Conservation (phyloP, 1,284 basidiomycete species). For the Xerocomus cyaneibrunnescens region DNA sequence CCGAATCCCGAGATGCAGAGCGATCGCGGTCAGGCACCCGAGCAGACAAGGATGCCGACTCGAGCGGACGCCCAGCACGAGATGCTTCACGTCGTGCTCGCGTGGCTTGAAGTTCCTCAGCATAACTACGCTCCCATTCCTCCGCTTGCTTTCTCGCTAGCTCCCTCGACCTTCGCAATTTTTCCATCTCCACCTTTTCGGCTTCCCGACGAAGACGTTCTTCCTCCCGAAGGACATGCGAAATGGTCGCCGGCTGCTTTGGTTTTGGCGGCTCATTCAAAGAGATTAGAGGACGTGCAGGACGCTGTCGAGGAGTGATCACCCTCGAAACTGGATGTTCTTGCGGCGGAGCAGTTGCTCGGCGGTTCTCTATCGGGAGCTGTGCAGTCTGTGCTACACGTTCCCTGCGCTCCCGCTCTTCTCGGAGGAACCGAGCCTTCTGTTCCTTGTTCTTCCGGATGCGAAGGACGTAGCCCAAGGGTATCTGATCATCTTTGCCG, state of each 20-base stretch:
- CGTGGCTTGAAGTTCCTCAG: constrained; percentile 61
- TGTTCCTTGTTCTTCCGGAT: constrained; percentile 69
- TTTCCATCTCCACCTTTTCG: constrained; percentile 51
- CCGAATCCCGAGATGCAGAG: constrained; percentile 41
- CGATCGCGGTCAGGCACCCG: constrained; percentile 45
- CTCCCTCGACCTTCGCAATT: constrained; percentile 54
- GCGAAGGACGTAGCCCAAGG: constrained; percentile 64
- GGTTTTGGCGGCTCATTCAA: constrained; percentile 13
- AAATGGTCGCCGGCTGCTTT: constrained; percentile 3
- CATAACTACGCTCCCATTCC: constrained; percentile 53
- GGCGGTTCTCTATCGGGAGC: constrained; percentile 37
- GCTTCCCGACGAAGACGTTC: constrained; percentile 50
- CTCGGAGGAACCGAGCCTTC: constrained; percentile 64
- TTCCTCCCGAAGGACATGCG: constrained; percentile 38
- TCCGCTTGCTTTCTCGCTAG: constrained; percentile 54
- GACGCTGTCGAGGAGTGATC: constrained; percentile 15
- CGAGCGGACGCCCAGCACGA: constrained; percentile 44
- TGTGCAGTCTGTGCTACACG: constrained; percentile 36
- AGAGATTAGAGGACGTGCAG: constrained; percentile 22
- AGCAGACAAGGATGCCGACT: constrained; percentile 20
- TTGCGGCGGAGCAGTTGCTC: constrained; percentile 19
- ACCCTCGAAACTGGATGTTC: constrained; percentile 15
- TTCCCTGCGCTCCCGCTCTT: constrained; percentile 54
- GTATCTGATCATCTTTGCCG: constrained; percentile 62
- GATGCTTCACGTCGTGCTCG: constrained; percentile 58